Conservation (phyloP, 1,139 yeast species). For the Kurtzmaniella natalensis region DNA sequence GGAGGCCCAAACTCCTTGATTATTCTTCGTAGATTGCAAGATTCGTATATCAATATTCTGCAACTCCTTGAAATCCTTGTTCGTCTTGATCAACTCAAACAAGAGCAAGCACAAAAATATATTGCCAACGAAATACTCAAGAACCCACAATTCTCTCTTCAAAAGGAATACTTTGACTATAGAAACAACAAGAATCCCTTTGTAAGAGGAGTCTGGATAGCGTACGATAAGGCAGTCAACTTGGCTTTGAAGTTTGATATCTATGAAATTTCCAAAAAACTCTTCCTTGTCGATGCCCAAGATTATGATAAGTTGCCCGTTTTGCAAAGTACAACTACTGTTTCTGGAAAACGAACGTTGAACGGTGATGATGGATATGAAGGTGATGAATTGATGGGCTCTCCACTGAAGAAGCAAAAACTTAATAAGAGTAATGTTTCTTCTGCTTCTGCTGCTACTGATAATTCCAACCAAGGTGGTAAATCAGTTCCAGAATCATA, state of each 20-base stretch:
- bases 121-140: slow-evolving; percentile 31
- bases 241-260: slow-evolving; percentile 40
- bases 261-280: slow-evolving; percentile 34
- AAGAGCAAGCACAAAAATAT: slow-evolving; percentile 25
- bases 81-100: slow-evolving; percentile 22
- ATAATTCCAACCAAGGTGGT: slow-evolving; percentile 13
- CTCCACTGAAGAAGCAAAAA: slow-evolving; percentile 34
- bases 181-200: slow-evolving; percentile 20
- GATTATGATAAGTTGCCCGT: slow-evolving; percentile 38
- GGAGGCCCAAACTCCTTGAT: too few species aligned
- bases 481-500: background rate
- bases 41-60: slow-evolving; percentile 38
- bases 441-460: slow-evolving; percentile 1
- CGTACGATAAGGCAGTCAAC: slow-evolving; percentile 42
- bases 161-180: slow-evolving; percentile 19
- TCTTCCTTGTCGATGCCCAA: slow-evolving; percentile 44
- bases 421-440: slow-evolving; percentile 5
- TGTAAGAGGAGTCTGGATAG: slow-evolving; percentile 40
- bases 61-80: slow-evolving; percentile 36
- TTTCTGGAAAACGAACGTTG: slow-evolving; percentile 10
- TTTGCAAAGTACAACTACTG: slow-evolving; percentile 12
- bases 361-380: slow-evolving; percentile 7
- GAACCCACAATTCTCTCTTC: slow-evolving; percentile 23
- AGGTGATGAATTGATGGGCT: slow-evolving; percentile 17
- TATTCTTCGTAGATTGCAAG: slow-evolving; percentile 41